phyloP scores from a whole-genome alignment of 2,329 filamentous ascomycete genomes.

The Parafenestella ontariensis region DNA sequence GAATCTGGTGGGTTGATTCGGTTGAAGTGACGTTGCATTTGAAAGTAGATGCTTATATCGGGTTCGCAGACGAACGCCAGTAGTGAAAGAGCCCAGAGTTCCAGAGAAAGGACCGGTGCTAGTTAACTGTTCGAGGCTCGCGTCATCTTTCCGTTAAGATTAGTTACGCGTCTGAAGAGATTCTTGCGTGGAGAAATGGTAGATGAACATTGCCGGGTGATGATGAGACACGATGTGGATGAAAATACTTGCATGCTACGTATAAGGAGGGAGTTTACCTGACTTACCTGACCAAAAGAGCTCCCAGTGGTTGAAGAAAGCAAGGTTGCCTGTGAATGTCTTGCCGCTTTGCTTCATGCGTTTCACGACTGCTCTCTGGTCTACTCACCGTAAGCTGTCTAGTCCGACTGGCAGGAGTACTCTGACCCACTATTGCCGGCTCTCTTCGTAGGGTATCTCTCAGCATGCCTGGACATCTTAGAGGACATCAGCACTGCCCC shows the following conservation, averaged over 20 bases:
- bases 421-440: constrained; percentile 57
- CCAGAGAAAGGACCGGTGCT: constrained; percentile 64
- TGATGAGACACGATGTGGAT: neutral
- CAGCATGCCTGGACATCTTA: constrained; percentile 64
- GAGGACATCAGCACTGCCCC: constrained; percentile 13
- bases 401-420: neutral
- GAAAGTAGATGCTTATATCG: constrained; percentile 59
- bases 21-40: constrained; percentile 19
- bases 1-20: constrained; percentile 36
- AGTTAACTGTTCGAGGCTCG: constrained; percentile 62
- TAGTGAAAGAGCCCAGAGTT: constrained; percentile 60
- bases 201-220: neutral
- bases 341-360: constrained; percentile 53
- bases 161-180: neutral
- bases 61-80: constrained; percentile 61
- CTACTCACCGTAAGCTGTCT: constrained; percentile 38
- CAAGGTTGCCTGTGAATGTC: constrained; percentile 57
- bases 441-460: constrained; percentile 62
- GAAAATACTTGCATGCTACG: neutral
- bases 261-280: constrained; percentile 24
- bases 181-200: neutral
- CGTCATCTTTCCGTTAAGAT: constrained; percentile 37
- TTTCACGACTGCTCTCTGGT: constrained; percentile 57
- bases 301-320: constrained; percentile 62
- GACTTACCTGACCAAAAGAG: constrained; percentile 58